phyloP scores from a whole-genome alignment of 768 basidiomycete genomes.

The Leucocoprinus birnbaumii region DNA sequence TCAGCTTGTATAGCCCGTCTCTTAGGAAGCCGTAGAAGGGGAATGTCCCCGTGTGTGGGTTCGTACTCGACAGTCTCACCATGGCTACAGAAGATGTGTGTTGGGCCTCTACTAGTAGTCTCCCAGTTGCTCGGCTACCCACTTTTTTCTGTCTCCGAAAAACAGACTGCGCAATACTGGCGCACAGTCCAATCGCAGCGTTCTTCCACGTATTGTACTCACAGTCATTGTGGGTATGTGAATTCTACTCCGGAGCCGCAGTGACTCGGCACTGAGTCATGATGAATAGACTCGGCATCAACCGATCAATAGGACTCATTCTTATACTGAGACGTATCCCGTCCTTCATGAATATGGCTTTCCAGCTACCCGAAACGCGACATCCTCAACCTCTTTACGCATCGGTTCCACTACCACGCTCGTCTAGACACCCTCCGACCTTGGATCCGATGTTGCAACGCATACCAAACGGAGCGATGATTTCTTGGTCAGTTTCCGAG shows the following conservation, averaged over 20 bases:
- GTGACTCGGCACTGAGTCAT: slow-evolving; percentile 10
- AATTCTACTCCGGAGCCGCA: slow-evolving; percentile 6
- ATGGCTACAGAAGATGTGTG: too few relatives aligned
- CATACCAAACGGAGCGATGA: not conserved
- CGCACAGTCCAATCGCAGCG: not conserved
- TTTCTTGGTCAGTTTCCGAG: slow-evolving; percentile 5
- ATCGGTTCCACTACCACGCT: not conserved
- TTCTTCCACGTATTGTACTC: not conserved
- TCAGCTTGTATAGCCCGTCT: too few relatives aligned
- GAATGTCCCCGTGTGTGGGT: too few relatives aligned
- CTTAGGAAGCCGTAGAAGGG: too few relatives aligned
- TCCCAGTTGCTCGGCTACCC: too few relatives aligned
- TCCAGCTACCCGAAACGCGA: not conserved
- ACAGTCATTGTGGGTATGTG: not conserved
- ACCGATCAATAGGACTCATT: not conserved
- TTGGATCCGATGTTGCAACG: not conserved
- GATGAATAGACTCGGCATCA: not conserved
- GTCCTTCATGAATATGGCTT: slow-evolving; percentile 1
- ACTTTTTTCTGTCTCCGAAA: too few relatives aligned
- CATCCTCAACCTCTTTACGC: not conserved
- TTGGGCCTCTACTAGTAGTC: too few relatives aligned
- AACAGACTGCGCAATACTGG: too few relatives aligned
- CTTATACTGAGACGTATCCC: not conserved
- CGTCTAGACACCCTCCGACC: not conserved
- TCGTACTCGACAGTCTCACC: too few relatives aligned